A percentile compares a stretch with the other conserved stretches of the same genome.
phyloP scores from a whole-genome alignment of 2,329 filamentous ascomycete species.

The Gnomoniopsis sp. region DNA sequence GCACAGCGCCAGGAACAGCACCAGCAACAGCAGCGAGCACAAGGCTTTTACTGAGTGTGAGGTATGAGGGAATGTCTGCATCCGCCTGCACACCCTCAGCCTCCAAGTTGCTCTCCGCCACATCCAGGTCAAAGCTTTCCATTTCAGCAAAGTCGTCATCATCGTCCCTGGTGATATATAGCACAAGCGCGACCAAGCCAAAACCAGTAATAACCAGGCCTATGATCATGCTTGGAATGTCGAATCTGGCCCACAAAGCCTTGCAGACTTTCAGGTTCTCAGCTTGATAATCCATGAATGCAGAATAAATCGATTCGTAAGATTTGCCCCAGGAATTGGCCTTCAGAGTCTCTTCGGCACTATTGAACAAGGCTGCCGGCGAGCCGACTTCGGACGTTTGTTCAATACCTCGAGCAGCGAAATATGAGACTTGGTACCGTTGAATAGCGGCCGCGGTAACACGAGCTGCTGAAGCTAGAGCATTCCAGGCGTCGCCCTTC shows the following conservation, averaged over 20 bases:
- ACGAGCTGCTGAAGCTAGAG: constrained; percentile 72
- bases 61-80: constrained; percentile 28
- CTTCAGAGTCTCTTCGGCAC: constrained; percentile 38
- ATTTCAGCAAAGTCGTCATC: constrained; percentile 53
- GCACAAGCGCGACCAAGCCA: constrained; percentile 64
- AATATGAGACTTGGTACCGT: constrained; percentile 84
- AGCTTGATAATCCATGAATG: constrained; percentile 71
- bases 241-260: constrained; percentile 86
- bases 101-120: constrained; percentile 56
- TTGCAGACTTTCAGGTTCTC: constrained; percentile 79
- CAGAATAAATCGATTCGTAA: constrained; percentile 44
- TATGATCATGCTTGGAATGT: constrained; percentile 78
- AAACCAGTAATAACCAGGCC: constrained; percentile 70
- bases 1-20: constrained; percentile 30
- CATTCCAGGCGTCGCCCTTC: constrained; percentile 68
- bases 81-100: constrained; percentile 36
- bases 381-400: constrained; percentile 53
- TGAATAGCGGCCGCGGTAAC: constrained; percentile 82
- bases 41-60: constrained; percentile 36
- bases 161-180: constrained; percentile 65
- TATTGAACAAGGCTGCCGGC: constrained; percentile 56
- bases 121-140: constrained; percentile 56
- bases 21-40: constrained; percentile 34
- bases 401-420: constrained; percentile 65
- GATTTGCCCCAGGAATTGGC: constrained; percentile 31